Conservation (phyloP, 345 rosid genomes). For the Citrus cavaleriei region DNA sequence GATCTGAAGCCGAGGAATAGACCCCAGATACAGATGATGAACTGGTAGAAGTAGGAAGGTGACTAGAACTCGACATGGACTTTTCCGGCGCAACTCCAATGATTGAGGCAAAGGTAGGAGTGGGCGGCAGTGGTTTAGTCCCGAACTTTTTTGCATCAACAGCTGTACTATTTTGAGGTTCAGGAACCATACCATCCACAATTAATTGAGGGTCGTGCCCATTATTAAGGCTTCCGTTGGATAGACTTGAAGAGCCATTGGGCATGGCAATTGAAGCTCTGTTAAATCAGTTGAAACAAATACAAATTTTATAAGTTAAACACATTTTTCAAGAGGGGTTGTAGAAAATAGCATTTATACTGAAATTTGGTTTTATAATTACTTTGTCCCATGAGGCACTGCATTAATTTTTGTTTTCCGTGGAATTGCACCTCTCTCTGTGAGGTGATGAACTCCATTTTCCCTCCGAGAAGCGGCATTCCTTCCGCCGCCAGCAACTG, state of each 20-base stretch:
- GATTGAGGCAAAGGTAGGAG: conserved; percentile 22
- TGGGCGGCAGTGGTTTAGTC: conserved; percentile 1
- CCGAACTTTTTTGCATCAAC: conserved; percentile 22
- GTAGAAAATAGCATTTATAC: neutral
- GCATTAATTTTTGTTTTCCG: conserved; percentile 38
- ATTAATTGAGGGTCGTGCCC: conserved; percentile 13
- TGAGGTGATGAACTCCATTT: conserved; percentile 39
- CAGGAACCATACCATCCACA: conserved; percentile 14
- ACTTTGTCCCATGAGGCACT: conserved; percentile 42
- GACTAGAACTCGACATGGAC: conserved; percentile 18
- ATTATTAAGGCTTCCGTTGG: conserved; percentile 35
- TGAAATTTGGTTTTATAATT: conserved; percentile 16
- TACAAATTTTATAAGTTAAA: neutral
- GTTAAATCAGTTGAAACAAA: conserved; percentile 10
- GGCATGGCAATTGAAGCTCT: conserved; percentile 32
- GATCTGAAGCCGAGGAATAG: conserved; percentile 37
- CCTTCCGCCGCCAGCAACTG: conserved; percentile 52
- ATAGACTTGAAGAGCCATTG: conserved; percentile 35
- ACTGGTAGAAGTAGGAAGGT: conserved; percentile 12
- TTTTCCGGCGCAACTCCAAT: conserved; percentile 34
- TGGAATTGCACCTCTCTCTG: conserved; percentile 33
- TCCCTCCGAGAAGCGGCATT: conserved; percentile 49
- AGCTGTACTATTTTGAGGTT: conserved; percentile 19
- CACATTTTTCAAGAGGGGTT: neutral
- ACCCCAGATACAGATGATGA: conserved; percentile 31